Percentiles rank a stretch among this genome's conserved stretches.
phyloP scores from a whole-genome alignment of 805 yeast genomes.

The Sungouiella blattae region DNA sequence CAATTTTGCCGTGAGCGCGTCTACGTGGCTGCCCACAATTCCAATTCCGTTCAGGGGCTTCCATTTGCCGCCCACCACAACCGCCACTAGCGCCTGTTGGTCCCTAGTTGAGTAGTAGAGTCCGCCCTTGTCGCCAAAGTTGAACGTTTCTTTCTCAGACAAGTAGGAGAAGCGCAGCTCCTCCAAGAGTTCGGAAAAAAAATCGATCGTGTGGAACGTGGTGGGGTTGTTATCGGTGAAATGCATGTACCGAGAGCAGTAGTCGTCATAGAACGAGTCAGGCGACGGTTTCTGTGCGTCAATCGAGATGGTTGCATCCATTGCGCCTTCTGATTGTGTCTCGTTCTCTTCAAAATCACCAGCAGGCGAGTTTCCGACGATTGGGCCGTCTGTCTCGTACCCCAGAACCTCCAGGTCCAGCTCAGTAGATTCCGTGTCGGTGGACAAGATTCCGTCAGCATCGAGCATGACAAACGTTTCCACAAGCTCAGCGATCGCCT shows the following conservation, averaged over 20 bases:
- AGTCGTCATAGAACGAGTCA: slow-evolving; percentile 11
- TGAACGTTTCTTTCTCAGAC: slow-evolving; percentile 19
- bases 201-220: slow-evolving; percentile 32
- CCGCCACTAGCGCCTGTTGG: slow-evolving; percentile 35
- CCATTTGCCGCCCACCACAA: slow-evolving; percentile 38
- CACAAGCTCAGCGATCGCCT: too few relatives aligned
- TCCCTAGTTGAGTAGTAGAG: slow-evolving; percentile 28
- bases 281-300: too few relatives aligned
- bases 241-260: slow-evolving; percentile 22
- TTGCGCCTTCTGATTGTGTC: too few relatives aligned
- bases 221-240: slow-evolving; percentile 41
- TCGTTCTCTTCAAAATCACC: slow-evolving; percentile 1
- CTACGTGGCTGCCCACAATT: slow-evolving; percentile 33
- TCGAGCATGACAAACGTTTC: too few relatives aligned
- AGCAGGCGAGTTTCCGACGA: too few relatives aligned
- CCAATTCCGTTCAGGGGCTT: slow-evolving; percentile 24
- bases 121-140: slow-evolving; percentile 11
- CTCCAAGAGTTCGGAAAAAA: slow-evolving; percentile 21
- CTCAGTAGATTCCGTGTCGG: slow-evolving; percentile 9
- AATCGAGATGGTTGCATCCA: too few relatives aligned
- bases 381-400: too few relatives aligned
- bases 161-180: slow-evolving; percentile 27
- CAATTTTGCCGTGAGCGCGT: slow-evolving; percentile 35
- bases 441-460: slow-evolving; percentile 11
- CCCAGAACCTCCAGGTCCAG: slow-evolving; percentile 5